Percentiles rank a stretch among this genome's conserved stretches.
Conservation (phyloP, 2,329 filamentous ascomycete species). For the Nemania serpens region DNA sequence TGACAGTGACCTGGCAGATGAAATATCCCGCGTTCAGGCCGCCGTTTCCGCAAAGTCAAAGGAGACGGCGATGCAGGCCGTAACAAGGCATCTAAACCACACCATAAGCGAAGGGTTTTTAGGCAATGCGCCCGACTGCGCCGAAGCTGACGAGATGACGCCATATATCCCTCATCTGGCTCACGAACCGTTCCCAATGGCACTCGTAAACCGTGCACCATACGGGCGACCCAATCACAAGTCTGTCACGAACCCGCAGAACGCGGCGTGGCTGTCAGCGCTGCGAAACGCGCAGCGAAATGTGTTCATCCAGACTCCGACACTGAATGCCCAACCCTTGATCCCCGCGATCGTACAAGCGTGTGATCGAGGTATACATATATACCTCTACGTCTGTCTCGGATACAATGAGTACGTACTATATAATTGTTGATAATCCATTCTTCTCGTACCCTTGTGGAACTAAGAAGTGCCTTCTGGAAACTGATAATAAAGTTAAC, state of each 20-base stretch:
- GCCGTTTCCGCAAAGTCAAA: slow-evolving; percentile 53
- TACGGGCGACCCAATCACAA: slow-evolving; percentile 67
- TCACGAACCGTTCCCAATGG: slow-evolving; percentile 68
- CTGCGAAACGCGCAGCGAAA: slow-evolving; percentile 65
- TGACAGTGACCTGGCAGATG: slow-evolving; percentile 62
- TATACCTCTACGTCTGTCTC: slow-evolving; percentile 74
- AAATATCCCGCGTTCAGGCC: slow-evolving; percentile 66
- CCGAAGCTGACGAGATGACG: slow-evolving; percentile 61
- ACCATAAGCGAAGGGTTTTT: slow-evolving; percentile 56
- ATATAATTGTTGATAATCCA: too few species aligned
- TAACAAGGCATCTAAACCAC: slow-evolving; percentile 70
- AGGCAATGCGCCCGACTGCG: slow-evolving; percentile 58
- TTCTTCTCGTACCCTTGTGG: too few species aligned
- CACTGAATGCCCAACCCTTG: slow-evolving; percentile 73
- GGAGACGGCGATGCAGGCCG: slow-evolving; percentile 61
- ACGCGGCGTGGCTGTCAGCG: slow-evolving; percentile 73
- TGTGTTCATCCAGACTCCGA: slow-evolving; percentile 80
- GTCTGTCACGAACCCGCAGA: slow-evolving; percentile 70
- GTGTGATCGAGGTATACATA: slow-evolving; percentile 67
- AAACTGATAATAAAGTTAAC: too few species aligned
- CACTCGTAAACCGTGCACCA: slow-evolving; percentile 70
- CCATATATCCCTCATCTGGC: slow-evolving; percentile 64
- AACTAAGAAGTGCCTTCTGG: too few species aligned
- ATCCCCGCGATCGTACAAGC: slow-evolving; percentile 67
- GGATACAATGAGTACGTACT: slow-evolving; percentile 90